phyloP scores from a whole-genome alignment of 2,329 filamentous ascomycete genomes.

The Pestalotiopsis sp. region DNA sequence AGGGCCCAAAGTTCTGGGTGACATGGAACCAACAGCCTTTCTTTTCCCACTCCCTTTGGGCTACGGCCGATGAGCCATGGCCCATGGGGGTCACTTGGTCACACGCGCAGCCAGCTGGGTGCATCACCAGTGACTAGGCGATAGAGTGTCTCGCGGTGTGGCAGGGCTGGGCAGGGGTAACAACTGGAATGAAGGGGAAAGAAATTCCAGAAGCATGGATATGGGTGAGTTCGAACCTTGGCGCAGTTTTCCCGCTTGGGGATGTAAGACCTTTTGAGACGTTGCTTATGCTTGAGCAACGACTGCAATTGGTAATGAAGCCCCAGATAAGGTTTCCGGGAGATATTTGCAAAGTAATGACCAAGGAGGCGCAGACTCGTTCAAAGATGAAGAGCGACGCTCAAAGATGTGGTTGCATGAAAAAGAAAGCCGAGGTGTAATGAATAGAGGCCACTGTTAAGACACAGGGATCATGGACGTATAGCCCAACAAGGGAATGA shows the following conservation, averaged over 20 bases:
- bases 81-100: conserved; percentile 4
- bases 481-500: conserved; percentile 21
- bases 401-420: not conserved
- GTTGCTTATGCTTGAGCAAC: not conserved
- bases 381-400: not conserved
- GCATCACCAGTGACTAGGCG: not conserved
- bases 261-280: not conserved
- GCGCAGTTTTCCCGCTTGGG: conserved; percentile 25
- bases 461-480: conserved; percentile 1
- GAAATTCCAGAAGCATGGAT: conserved; percentile 17
- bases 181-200: not conserved
- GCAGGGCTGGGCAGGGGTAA: conserved; percentile 21
- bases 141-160: conserved; percentile 11
- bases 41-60: not conserved
- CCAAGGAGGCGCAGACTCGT: not conserved
- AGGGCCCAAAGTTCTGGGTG: conserved; percentile 2
- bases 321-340: not conserved
- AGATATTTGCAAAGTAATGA: not conserved
- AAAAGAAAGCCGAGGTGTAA: conserved; percentile 10
- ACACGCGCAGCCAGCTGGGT: not conserved
- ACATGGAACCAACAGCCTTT: not conserved
- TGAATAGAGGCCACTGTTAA: conserved; percentile 11
- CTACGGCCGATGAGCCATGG: not conserved
- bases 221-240: conserved; percentile 29
- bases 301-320: conserved; percentile 7